Evolutionary conservation across 805 yeast species (phyloP).

Genomic region (Nakazawaea ernobii): DNA sequence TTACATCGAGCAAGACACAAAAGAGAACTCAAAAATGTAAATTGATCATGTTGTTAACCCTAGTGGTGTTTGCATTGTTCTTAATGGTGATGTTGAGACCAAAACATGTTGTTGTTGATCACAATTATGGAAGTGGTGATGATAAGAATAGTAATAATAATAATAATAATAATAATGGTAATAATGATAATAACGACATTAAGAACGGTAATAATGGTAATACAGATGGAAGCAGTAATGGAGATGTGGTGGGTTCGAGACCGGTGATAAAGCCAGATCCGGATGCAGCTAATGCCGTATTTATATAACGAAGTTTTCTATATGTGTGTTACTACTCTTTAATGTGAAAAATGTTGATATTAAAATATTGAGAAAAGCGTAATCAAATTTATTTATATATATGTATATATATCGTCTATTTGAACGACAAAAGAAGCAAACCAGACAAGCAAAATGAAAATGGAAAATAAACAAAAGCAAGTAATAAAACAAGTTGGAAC

Average conservation of each 20-base stretch:
- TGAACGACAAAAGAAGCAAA: too few species aligned
- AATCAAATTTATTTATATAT: too few species aligned
- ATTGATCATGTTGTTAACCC: conserved; percentile 64
- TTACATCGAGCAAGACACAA: conserved; percentile 75
- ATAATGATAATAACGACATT: background rate
- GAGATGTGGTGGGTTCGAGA: conserved; percentile 4
- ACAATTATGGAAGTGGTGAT: conserved; percentile 16
- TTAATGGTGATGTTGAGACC: conserved; percentile 70
- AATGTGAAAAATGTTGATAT: too few species aligned
- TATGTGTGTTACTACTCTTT: too few species aligned
- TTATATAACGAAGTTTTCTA: too few species aligned
- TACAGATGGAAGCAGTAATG: conserved; percentile 9
- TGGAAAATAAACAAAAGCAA: too few species aligned
- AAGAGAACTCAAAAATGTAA: conserved; percentile 89
- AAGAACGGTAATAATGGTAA: conserved; percentile 9
- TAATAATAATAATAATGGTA: background rate
- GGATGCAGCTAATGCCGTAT: background rate
- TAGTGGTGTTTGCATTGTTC: conserved; percentile 67
- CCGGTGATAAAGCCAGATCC: background rate
- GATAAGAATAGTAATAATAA: conserved; percentile 18
- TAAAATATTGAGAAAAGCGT: too few species aligned
- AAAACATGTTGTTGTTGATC: conserved; percentile 11
- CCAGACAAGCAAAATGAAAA: too few species aligned
- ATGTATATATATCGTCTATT: too few species aligned
- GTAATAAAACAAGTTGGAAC: too few species aligned